These are phyloP conservation scores for Canna indica DNA, from an alignment of 176 grass and related monocot species.

Conservation along the genomic window DNA sequence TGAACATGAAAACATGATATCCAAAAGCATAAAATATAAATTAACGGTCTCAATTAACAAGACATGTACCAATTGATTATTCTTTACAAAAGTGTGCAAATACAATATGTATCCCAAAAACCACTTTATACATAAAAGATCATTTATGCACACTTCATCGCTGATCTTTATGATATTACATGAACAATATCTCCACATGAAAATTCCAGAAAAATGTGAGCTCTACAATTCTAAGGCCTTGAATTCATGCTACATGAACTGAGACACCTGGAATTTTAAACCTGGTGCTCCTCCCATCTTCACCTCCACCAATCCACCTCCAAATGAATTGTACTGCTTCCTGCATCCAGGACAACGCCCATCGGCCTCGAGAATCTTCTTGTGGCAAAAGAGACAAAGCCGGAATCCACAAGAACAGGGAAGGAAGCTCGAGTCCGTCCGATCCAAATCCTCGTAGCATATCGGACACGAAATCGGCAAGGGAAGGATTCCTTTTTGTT, in stretches of 20 bases:
- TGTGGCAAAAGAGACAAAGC: slow-evolving; percentile 3
- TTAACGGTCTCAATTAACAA: too few relatives aligned
- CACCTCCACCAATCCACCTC: too few relatives aligned
- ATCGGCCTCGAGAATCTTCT: not conserved
- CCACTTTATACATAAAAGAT: too few relatives aligned
- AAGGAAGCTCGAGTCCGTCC: not conserved
- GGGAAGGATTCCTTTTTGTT: not conserved
- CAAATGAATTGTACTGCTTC: not conserved
- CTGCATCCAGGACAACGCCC: slow-evolving; percentile 1
- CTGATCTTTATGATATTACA: too few relatives aligned
- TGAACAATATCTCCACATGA: too few relatives aligned
- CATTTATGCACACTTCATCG: too few relatives aligned
- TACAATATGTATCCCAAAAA: too few relatives aligned
- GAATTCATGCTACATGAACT: not conserved
- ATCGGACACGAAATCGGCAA: not conserved
- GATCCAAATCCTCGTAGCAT: not conserved
- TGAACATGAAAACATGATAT: too few relatives aligned
- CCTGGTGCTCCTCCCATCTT: not conserved
- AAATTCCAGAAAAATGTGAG: too few relatives aligned
- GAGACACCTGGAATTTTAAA: not conserved
- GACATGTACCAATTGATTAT: too few relatives aligned
- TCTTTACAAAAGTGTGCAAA: too few relatives aligned
- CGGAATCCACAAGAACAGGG: slow-evolving; percentile 11
- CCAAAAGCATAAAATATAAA: too few relatives aligned
- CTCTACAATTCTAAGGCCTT: not conserved